Base-by-base conservation (phyloP, 2,329 filamentous ascomycete genomes). In the Colletotrichum trifolii region DNA sequence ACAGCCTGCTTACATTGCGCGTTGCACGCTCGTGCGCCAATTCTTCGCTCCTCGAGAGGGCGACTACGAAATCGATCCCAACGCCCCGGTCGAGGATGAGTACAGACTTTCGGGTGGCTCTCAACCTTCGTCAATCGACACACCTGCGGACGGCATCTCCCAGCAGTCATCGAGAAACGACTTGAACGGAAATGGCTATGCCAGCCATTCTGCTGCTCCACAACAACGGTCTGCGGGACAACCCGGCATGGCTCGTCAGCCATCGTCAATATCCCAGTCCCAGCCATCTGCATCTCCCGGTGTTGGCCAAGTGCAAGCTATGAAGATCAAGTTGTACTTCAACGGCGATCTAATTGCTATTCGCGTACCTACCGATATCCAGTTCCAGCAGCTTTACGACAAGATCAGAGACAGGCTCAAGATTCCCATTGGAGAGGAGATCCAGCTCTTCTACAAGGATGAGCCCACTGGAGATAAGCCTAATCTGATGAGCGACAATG, bases 271-370 rank as follows among this genome's bases (percentile, higher is more conserved):
- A 2, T 83, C 83, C 3, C 84, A 85, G 60, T 85, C 84, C 0
- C 83, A 86, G 54, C 85, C 84, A 42, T 90, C 85, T 6, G 77
- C 89, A 64, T 82, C 83, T 9, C 82, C 82, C 1, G 82, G 79
- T 15, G 75, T 83, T 55, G 80, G 78, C 66, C 79, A 82, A 59
- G 74, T 79, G 7, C 79, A 84, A 8, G 85, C 88, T 4, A 90
- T 97, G 82, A 98, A 97, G 78, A 92, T 98, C 75, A 98, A 98
- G 80, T 91, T 97, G 58, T 96, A 92, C 81, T 97, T 93, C 81
- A 92, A 95, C 69, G 91, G 94, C 66, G 95, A 97, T 70, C 88
- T 96, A 61, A 95, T 97, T 70, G 92, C 96, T 48, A 94, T 99
- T 72, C 90, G 94, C 39, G 93, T 98, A 60, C 91, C 95, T 0